Evolutionary conservation across 495 filamentous ascomycete species (phyloP), one percentile per base, ranked within the genome.

Genomic region (Podospora tetraspora): DNA sequence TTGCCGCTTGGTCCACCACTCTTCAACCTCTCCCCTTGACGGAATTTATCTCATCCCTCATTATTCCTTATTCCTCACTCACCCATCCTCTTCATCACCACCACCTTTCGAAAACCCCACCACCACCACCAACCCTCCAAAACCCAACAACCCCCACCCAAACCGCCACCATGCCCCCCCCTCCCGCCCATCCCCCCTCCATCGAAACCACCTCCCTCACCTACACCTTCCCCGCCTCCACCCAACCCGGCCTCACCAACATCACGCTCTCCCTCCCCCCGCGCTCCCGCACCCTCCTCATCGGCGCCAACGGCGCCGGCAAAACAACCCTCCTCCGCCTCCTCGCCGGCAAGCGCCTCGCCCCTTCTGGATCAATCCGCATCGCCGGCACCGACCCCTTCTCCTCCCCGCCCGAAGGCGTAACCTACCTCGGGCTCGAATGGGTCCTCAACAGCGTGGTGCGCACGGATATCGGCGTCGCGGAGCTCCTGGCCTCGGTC

Each of bases 381-480:
- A 88, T 99, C 57, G 89, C 85, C 37, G 92, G 91, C 63, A 85
- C 91, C 30, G 96, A 98, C 80, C 95, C 95, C 9, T 98, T 99
- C 86, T 90, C 90, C 72, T 85, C 91, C 24, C 87, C 88, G 12
- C 84, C 97, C 0, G 91, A 96, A 78, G 95, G 94, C 60, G 94
- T 99, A 27, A 97, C 93, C 61, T 99, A 99, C 78, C 89, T 99
- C 7, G 95, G 95, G 0, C 86, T 96, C 0, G 95, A 99, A 81
- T 99, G 96, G 96, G 96, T 98, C 13, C 87, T 98, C n/a, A 98
- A 98, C 81, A 90, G 89, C 37, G 96, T 97, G 72, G 96, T 98
- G 43, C 89, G 96, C 32, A 95, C 90, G 19, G 95, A 99, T 78
- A 97, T 99, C 68, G 92, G 91, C 57, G 93, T 99, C 3, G 86